Evolutionary conservation across 768 basidiomycete species (phyloP), one percentile per base, ranked within the genome.

Genomic region (Epithele typhae): DNA sequence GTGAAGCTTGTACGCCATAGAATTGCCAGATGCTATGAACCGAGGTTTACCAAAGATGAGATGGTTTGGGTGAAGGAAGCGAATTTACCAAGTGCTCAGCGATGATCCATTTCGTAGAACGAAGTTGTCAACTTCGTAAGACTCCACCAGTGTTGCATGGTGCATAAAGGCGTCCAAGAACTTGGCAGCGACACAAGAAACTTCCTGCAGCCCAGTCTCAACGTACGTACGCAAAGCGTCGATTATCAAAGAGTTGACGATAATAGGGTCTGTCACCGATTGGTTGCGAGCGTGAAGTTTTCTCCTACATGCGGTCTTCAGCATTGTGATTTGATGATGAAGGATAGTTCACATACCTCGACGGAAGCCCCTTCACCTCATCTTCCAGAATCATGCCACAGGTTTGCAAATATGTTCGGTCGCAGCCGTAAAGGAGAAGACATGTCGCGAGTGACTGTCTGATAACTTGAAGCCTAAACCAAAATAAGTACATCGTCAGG

Each of bases 51-150:
- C 15, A 5, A 25, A 18, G 12, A 30, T 19, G 24, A 25, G 23
- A 40, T 24, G 36, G 35, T 4, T n/a, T 22, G 4, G n/a, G n/a
- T n/a, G n/a, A 27, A 35, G 6, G 11, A 14, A 14, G 27, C 27
- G 8, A 7, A 19, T 72, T 48, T 59, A 88, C 87, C 84, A 86
- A 23, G 67, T 61, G 21, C 74, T 72, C n/a, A 90, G 65, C 15
- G 78, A 59, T 34, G 64, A 62, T 11, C 76, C 80, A 52, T 87
- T 85, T 38, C 77, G 74, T 25, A 87, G 60, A 24, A 87, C 73
- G 54, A 88, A 87, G 59, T 86, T 84, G 55, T 87, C 84, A 2
- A 84, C 70, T 63, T 87, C 87, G 53, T 83, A 75, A 1, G 77
- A 59, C 54, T 84, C 82, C 45, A 89, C 59, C 33, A 78, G 73